Base-by-base conservation (phyloP, 305 asterid species). In the Rubia balearica region DNA sequence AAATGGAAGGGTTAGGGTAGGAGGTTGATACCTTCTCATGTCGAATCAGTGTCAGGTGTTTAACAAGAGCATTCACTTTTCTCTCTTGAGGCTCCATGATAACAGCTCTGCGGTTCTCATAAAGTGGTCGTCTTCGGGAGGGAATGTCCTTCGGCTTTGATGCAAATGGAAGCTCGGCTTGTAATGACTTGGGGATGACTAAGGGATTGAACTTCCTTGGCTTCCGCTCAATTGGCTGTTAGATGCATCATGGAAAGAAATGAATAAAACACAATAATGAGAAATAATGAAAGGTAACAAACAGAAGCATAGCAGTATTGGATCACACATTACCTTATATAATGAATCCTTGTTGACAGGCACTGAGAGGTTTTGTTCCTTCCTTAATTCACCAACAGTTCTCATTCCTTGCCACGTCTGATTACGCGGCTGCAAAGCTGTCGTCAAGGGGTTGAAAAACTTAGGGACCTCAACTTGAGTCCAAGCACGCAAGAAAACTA, bases 401-500 rank as follows among this genome's bases (percentile, higher is more conserved):
- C 88, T 91, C 99, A 94, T 89, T 63, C 97, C 99, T 78, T 79
- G 82, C 99, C 99, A 94, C 56, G 85, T 89, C 71, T 75, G 78
- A 67, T 82, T 82, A 49, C 92, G 95, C 49, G 97, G 96, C 89
- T 88, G 99, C 81, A 94, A 79, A 46, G 96, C 96, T 65, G 96
- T 94, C 49, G 99, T 91, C 79, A 94, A 79, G 49, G 96, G 97
- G 79, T 86, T 94, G 91, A 64, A 89, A 75, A 89, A 94, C 56
- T 65, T n/a, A 73, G 99, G 99, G 73, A 91, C 91, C 74, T 94
- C 99, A 66, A 94, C 97, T 81, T 87, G 96, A 77, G 91, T 87
- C 99, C 97, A 94, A 57, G 96, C 99, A 72, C 96, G 99, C 85
- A 91, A 80, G 83, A 94, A 94, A 17, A 91, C 95, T 22, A 84